phyloP scores from a whole-genome alignment of 129 eudicot genomes.

The Dittrichia graveolens region DNA sequence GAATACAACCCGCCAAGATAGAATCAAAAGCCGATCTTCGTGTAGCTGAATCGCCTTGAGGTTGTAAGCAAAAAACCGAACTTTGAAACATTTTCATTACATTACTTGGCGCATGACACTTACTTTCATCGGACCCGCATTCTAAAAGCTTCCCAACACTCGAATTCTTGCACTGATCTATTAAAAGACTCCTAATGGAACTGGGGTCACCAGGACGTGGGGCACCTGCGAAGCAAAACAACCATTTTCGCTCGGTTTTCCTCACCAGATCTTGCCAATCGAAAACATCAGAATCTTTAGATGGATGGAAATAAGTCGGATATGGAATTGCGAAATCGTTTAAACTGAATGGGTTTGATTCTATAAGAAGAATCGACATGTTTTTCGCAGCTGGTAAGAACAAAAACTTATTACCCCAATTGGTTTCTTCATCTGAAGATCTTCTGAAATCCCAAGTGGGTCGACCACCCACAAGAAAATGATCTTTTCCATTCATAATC shows the following conservation, averaged over 20 bases:
- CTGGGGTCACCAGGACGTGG: conserved; percentile 70
- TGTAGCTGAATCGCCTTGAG: conserved; percentile 86
- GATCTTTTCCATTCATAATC: conserved; percentile 80
- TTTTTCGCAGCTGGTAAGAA: conserved; percentile 80
- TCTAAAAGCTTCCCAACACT: conserved; percentile 61
- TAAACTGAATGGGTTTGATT: conserved; percentile 85
- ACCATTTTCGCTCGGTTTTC: conserved; percentile 56
- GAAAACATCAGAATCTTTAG: conserved; percentile 64
- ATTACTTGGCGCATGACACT: conserved; percentile 82
- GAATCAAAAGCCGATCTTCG: conserved; percentile 93
- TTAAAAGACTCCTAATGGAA: conserved; percentile 76
- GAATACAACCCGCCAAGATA: conserved; percentile 93
- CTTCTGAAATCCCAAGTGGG: conserved; percentile 91
- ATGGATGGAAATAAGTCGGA: conserved; percentile 94
- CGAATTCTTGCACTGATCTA: conserved; percentile 65
- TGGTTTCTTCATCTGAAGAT: conserved; percentile 52
- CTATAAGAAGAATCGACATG: conserved; percentile 90
- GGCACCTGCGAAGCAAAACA: conserved; percentile 93
- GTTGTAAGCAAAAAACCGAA: conserved; percentile 86
- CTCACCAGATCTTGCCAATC: conserved; percentile 85
- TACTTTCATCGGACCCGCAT: conserved; percentile 70
- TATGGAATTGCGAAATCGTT: conserved; percentile 87
- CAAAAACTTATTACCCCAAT: conserved; percentile 93
- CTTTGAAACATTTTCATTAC: conserved; percentile 90
- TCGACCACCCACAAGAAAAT: conserved; percentile 91